Evolutionary conservation across 805 yeast genomes (phyloP).

Genomic region (Yarrowia sp.): DNA sequence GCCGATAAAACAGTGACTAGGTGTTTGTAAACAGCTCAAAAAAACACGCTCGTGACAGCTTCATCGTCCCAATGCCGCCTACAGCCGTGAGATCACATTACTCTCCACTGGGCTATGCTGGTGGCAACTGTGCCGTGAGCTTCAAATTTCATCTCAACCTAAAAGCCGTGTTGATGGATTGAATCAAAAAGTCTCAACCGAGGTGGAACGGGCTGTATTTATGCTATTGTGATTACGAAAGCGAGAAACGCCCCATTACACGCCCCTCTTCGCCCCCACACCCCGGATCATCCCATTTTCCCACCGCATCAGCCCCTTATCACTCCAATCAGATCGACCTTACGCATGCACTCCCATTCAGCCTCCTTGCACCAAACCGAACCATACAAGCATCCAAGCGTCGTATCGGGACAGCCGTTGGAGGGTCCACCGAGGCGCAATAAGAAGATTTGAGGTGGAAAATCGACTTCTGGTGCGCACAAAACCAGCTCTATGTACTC

Average conservation of each 20-base stretch:
- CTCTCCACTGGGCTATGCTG: slow-evolving; percentile 3
- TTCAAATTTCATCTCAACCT: slow-evolving; percentile 23
- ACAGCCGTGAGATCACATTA: not conserved
- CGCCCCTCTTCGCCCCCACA: too few relatives aligned
- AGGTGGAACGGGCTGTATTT: too few relatives aligned
- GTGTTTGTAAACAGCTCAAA: too few relatives aligned
- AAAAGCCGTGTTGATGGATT: not conserved
- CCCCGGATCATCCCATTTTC: not conserved
- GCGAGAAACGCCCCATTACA: too few relatives aligned
- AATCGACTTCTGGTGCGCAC: too few relatives aligned
- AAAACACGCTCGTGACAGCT: too few relatives aligned
- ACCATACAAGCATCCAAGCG: too few relatives aligned
- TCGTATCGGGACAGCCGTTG: not conserved
- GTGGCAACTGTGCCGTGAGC: not conserved
- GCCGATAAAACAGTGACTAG: too few relatives aligned
- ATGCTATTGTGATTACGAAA: too few relatives aligned
- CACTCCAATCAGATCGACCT: not conserved
- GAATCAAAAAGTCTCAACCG: not conserved
- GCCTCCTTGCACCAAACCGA: slow-evolving; percentile 5
- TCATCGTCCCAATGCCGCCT: not conserved
- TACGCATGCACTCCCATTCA: slow-evolving; percentile 4
- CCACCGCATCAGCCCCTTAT: not conserved
- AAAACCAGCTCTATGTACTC: too few relatives aligned
- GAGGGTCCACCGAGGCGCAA: too few relatives aligned
- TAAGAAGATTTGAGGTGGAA: too few relatives aligned